These are phyloP conservation scores for Scenedesmus sp. DNA, from an alignment of 163 green algal genomes.

Conservation along the genomic window DNA sequence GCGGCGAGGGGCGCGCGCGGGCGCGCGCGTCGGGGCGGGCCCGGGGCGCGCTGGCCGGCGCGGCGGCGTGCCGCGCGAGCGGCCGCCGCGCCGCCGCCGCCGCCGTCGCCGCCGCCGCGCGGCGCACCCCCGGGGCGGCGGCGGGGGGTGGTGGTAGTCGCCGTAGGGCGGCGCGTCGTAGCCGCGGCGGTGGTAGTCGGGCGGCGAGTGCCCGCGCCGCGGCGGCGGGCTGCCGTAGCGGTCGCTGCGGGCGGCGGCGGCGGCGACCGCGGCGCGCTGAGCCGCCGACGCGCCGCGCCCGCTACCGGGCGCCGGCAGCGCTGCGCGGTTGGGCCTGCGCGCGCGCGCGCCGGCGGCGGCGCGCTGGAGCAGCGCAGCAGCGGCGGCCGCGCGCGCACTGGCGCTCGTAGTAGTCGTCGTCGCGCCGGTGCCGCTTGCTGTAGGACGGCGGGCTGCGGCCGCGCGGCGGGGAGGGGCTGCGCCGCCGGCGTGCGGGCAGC, in stretches of 20 bases:
- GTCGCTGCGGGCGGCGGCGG: background rate
- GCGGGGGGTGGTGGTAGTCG: constrained; percentile 31
- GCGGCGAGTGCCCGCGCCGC: constrained; percentile 3
- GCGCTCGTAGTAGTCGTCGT: constrained; percentile 40
- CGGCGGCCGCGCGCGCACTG: background rate
- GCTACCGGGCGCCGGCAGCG: background rate
- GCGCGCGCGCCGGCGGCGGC: background rate
- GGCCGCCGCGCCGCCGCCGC: background rate
- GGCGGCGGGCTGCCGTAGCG: constrained; percentile 13
- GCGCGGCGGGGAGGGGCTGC: background rate
- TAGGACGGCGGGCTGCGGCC: background rate
- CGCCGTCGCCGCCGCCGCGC: no score
- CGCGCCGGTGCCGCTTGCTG: constrained; percentile 22
- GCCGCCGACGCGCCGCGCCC: no score
- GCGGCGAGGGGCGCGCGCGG: background rate
- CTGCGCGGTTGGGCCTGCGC: background rate
- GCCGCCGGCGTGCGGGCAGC: background rate
- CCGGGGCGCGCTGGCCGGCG: background rate
- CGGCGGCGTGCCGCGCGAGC: background rate
- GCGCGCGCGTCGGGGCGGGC: background rate
- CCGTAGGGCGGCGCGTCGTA: background rate
- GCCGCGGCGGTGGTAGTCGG: constrained; percentile 17
- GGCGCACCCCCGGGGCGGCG: constrained; percentile 21
- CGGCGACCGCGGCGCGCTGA: background rate
- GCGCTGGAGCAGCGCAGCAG: background rate